Evolutionary conservation across 2,329 filamentous ascomycete species (phyloP).

Genomic region (Elsinoe necatrix): DNA sequence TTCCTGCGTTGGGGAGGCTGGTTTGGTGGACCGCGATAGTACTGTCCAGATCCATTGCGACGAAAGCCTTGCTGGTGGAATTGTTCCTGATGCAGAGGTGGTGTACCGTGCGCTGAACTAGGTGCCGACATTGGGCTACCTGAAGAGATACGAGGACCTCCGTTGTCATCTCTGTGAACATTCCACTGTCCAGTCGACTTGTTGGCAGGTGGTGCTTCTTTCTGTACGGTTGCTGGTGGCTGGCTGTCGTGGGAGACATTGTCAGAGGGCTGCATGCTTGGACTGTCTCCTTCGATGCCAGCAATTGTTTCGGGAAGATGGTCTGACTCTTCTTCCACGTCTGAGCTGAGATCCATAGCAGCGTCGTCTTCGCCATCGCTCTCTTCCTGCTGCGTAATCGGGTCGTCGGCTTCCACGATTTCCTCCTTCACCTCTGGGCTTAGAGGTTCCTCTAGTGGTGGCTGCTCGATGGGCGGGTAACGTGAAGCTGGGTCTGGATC

Average conservation of each 20-base stretch:
- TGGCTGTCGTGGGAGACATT: neutral
- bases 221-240: neutral
- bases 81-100: neutral
- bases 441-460: slow-evolving; percentile 1
- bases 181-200: neutral
- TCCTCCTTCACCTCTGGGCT: slow-evolving; percentile 16
- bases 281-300: neutral
- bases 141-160: neutral
- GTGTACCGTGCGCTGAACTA: neutral
- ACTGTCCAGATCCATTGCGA: neutral
- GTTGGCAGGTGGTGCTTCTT: neutral
- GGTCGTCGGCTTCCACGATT: slow-evolving; percentile 24
- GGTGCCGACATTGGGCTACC: neutral
- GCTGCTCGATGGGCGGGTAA: slow-evolving; percentile 9
- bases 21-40: neutral
- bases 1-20: neutral
- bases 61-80: neutral
- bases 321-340: slow-evolving; percentile 10
- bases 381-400: slow-evolving; percentile 21
- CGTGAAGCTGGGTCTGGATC: slow-evolving; percentile 23
- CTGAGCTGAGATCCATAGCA: slow-evolving; percentile 19
- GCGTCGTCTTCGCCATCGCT: slow-evolving; percentile 16
- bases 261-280: neutral
- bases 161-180: too few relatives aligned
- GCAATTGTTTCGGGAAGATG: neutral